phyloP scores from a whole-genome alignment of 2,329 filamentous ascomycete species.

The Xylariaceae sp. region DNA sequence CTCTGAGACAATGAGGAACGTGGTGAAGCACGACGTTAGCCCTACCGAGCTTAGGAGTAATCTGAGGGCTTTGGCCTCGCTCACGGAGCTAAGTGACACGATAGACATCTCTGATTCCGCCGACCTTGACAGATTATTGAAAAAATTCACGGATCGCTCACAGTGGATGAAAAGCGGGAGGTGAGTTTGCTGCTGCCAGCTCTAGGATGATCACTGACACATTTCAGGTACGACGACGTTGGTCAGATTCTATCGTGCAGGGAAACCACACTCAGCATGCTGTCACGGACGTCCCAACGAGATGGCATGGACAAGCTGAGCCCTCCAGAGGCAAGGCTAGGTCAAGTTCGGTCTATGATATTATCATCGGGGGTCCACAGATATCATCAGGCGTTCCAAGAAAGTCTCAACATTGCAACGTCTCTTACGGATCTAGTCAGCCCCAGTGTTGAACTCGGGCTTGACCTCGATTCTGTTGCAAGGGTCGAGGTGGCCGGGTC shows the following conservation, averaged over 20 bases:
- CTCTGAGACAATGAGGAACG: slow-evolving; percentile 52
- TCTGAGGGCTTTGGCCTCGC: slow-evolving; percentile 61
- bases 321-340: slow-evolving; percentile 59
- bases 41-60: slow-evolving; percentile 50
- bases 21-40: slow-evolving; percentile 46
- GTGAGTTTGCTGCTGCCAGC: slow-evolving; percentile 42
- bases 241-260: slow-evolving; percentile 77
- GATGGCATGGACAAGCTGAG: slow-evolving; percentile 57
- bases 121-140: slow-evolving; percentile 59
- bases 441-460: slow-evolving; percentile 63
- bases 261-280: slow-evolving; percentile 74
- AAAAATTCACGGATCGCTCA: slow-evolving; percentile 60
- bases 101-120: slow-evolving; percentile 55
- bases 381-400: slow-evolving; percentile 76
- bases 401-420: slow-evolving; percentile 81
- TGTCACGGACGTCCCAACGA: slow-evolving; percentile 66
- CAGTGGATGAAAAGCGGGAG: slow-evolving; percentile 79
- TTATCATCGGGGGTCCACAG: slow-evolving; percentile 71
- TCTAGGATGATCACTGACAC: neutral
- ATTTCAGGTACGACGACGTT: slow-evolving; percentile 67
- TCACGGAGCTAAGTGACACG: slow-evolving; percentile 80
- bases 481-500: slow-evolving; percentile 83
- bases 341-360: slow-evolving; percentile 75
- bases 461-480: slow-evolving; percentile 73
- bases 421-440: slow-evolving; percentile 74